phyloP scores from a whole-genome alignment of 331 rosid genomes.

The Malus hybrid region DNA sequence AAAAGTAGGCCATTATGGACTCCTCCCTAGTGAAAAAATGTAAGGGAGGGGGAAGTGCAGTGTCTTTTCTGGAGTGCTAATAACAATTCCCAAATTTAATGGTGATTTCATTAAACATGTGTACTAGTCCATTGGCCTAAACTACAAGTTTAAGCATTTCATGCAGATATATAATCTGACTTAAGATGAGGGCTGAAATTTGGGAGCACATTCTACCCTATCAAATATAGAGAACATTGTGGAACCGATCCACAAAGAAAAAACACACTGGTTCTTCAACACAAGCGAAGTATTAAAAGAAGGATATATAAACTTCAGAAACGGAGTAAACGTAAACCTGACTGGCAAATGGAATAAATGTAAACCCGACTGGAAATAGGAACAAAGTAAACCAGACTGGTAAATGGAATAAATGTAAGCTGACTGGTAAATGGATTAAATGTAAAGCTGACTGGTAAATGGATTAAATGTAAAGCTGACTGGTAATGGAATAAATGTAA shows the following conservation, averaged over 20 bases:
- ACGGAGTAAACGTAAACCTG: not conserved
- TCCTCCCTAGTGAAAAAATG: too few relatives aligned
- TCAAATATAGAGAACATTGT: not conserved
- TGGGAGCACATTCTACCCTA: constrained; percentile 5
- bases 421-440: constrained; percentile 15
- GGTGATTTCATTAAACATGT: not conserved
- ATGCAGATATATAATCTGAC: not conserved
- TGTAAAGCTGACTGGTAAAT: constrained; percentile 14
- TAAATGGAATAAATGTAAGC: constrained; percentile 5
- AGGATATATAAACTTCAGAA: not conserved
- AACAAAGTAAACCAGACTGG: constrained; percentile 13
- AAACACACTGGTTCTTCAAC: not conserved
- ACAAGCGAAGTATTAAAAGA: not conserved
- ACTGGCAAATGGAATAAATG: constrained; percentile 15
- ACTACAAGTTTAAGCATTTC: not conserved
- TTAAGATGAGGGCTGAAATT: not conserved
- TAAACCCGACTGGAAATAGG: constrained; percentile 5
- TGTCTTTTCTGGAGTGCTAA: too few relatives aligned
- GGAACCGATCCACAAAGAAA: constrained; percentile 15
- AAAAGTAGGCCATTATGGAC: too few relatives aligned
- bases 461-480: constrained; percentile 24
- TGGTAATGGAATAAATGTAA: constrained; percentile 5
- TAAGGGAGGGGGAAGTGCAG: too few relatives aligned
- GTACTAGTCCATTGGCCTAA: not conserved
- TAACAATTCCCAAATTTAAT: too few relatives aligned